Evolutionary conservation across 1,139 yeast species (phyloP).

Genomic region (Lodderomyces orthopsilosis): DNA sequence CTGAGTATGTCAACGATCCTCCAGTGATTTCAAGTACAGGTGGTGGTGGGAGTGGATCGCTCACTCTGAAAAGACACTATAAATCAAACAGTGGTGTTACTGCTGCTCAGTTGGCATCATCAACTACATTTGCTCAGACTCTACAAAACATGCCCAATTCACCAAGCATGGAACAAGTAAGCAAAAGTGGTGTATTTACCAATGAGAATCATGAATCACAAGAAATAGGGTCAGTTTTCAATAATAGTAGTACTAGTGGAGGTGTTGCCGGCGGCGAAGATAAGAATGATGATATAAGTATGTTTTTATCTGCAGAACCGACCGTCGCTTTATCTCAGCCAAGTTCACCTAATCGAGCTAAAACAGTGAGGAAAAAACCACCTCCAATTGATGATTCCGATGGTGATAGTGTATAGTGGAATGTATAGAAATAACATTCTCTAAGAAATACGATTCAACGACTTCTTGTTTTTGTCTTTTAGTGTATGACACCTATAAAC

Average conservation of each 20-base stretch:
- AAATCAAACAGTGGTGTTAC: slow-evolving; percentile 1
- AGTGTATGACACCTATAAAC: too few species aligned
- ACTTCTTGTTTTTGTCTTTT: too few species aligned
- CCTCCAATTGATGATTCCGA: slow-evolving; percentile 9
- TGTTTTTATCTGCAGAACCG: slow-evolving; percentile 13
- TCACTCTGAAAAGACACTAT: neutral
- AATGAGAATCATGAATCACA: neutral
- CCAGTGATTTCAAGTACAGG: neutral
- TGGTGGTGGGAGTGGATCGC: neutral
- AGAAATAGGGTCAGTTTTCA: neutral
- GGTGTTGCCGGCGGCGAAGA: neutral
- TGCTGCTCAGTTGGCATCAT: slow-evolving; percentile 1
- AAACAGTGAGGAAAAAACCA: slow-evolving; percentile 10
- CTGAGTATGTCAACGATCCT: slow-evolving; percentile 1
- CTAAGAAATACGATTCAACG: neutral
- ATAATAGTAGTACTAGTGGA: neutral
- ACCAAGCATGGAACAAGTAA: neutral
- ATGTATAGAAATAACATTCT: neutral
- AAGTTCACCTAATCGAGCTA: slow-evolving; percentile 7
- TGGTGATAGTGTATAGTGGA: neutral
- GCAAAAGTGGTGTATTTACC: neutral
- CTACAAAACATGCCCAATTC: slow-evolving; percentile 2
- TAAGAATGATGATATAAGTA: slow-evolving; percentile 6
- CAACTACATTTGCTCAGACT: neutral
- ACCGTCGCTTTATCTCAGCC: slow-evolving; percentile 15